Evolutionary conservation across 306 rosid genomes (phyloP), one percentile per base, ranked within the genome.

Genomic region (Fagus crenata): DNA sequence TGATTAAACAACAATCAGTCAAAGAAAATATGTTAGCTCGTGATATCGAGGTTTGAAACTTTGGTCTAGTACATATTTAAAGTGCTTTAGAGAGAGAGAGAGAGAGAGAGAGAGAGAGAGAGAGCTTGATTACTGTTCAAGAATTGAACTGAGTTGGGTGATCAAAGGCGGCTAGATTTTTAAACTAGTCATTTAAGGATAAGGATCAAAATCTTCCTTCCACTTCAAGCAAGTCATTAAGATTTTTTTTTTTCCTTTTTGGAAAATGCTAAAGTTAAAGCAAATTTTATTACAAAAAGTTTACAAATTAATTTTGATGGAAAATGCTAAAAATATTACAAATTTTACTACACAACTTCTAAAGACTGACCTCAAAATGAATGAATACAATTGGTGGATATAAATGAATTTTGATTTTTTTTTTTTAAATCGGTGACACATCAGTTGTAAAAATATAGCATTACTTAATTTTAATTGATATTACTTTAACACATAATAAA

Each of bases 91-190:
- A n/a, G n/a, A n/a, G n/a, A n/a, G 42, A 36, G 67, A 73, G 55
- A 22, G 28, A 22, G 28, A 22, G 28, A 22, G 28, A 71, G 53
- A 46, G 53, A 71, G n/a, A 56, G 67, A 11, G 28, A 32, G 53
- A 13, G 63, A 53, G 74, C 37, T 53, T 65, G 42, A 56, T 69
- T 58, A 11, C 71, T 51, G 77, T 75, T 78, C 58, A 75, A 41
- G 79, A 55, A 71, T 75, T 18, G 81, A 70, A 72, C n/a, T 42
- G 73, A 55, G 84, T 80, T 68, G 53, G 49, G 7, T 3, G 73
- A 42, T n/a, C 6, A 70, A 70, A n/a, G 18, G 37, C 74, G 41
- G 74, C 68, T 55, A 5, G 6, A 53, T 53, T 53, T 8, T 15
- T n/a, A 7, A 56, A n/a, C 36, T 5, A 8, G 1, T 17, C 12